phyloP scores from a whole-genome alignment of 2,329 filamentous ascomycete genomes.

The Penicillium sp. region DNA sequence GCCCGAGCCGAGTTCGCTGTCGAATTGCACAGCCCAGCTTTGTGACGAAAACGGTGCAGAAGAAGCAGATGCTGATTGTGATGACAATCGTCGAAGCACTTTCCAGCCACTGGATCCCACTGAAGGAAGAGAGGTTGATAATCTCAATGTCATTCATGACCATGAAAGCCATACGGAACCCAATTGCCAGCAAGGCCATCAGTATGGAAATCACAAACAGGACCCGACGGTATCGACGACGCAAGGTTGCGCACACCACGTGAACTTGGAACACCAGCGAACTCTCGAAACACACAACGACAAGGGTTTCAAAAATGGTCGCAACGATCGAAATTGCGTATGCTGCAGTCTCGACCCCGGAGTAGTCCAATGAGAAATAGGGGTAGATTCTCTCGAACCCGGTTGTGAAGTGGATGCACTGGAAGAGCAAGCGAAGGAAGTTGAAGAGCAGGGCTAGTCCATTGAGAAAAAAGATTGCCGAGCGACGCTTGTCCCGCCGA shows the following conservation, averaged over 20 bases:
- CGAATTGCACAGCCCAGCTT: constrained; percentile 62
- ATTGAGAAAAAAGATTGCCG: constrained; percentile 68
- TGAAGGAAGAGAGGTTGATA: constrained; percentile 30
- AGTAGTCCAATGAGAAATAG: constrained; percentile 57
- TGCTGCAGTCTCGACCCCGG: constrained; percentile 47
- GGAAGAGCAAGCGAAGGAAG: constrained; percentile 52
- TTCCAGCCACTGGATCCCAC: constrained; percentile 40
- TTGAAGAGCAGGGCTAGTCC: constrained; percentile 61
- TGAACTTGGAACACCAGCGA: constrained; percentile 65
- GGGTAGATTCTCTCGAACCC: constrained; percentile 64
- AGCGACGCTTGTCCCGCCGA: constrained; percentile 62
- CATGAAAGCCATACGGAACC: constrained; percentile 55
- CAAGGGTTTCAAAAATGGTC: constrained; percentile 52
- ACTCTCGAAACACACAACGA: constrained; percentile 57
- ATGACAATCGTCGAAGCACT: constrained; percentile 52
- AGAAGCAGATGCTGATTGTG: constrained; percentile 61
- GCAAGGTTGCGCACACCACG: constrained; percentile 59
- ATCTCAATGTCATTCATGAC: constrained; percentile 51
- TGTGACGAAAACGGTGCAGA: constrained; percentile 61
- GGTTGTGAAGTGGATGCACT: constrained; percentile 59
- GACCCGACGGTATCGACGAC: constrained; percentile 41
- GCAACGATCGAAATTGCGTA: constrained; percentile 51
- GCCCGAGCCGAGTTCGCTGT: constrained; percentile 57
- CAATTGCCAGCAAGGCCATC: constrained; percentile 54
- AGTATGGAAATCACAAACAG: constrained; percentile 52